These are phyloP conservation scores for Coemansia furcata DNA, from an alignment of 192 early-diverging fungal genomes.

Conservation along the genomic window DNA sequence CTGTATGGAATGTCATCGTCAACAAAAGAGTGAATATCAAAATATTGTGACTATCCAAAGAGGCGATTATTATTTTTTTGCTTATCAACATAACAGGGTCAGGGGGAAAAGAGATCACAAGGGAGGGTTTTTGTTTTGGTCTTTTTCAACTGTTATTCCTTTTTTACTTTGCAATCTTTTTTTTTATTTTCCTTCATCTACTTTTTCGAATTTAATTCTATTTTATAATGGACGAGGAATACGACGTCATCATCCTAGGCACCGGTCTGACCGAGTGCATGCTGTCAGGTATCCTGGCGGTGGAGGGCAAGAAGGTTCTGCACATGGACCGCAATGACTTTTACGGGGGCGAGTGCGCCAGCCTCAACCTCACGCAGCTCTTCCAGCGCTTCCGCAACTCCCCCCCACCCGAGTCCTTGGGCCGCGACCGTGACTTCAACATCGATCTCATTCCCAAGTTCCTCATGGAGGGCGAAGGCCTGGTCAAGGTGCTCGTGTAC, in stretches of 20 bases:
- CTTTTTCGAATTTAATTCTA: constrained; percentile 2
- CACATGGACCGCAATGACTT: constrained; percentile 95
- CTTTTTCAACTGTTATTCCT: constrained; percentile 9
- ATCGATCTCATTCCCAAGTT: constrained; percentile 99
- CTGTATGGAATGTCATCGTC: constrained; percentile 63
- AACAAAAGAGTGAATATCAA: background rate
- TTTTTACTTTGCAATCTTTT: background rate
- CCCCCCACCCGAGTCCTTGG: constrained; percentile 55
- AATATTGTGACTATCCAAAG: background rate
- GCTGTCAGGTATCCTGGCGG: constrained; percentile 80
- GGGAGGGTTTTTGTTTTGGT: background rate
- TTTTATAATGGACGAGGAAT: constrained; percentile 72
- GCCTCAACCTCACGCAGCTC: constrained; percentile 93
- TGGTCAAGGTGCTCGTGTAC: constrained; percentile 95
- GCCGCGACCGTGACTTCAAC: constrained; percentile 88
- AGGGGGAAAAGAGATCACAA: background rate
- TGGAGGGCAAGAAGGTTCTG: constrained; percentile 90
- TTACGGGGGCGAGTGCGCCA: constrained; percentile 96
- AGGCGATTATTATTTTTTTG: background rate
- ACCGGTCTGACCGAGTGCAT: constrained; percentile 91
- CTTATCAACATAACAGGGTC: background rate
- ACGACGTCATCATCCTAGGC: constrained; percentile 87
- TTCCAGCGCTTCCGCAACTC: constrained; percentile 67
- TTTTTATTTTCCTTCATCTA: background rate
- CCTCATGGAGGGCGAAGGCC: constrained; percentile 98